Base-by-base conservation (phyloP, 2,329 filamentous ascomycete genomes). In the Fusarium udum region DNA sequence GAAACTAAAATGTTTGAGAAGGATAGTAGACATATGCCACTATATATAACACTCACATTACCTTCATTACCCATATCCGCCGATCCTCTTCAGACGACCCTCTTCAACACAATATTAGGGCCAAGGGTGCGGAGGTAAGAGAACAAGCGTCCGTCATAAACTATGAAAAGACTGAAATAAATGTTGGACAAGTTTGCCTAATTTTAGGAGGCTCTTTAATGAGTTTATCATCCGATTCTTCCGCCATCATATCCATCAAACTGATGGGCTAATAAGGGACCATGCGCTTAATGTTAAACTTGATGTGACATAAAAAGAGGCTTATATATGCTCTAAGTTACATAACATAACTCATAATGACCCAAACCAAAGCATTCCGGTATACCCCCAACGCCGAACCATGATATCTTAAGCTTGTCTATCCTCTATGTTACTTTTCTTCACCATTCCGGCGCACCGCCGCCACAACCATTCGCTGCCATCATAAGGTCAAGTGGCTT, bases 391-490 rank as follows among this genome's bases (percentile, higher is more conserved):
- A 74, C 70, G 70, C 64, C 70, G 57, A 49, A 28, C 49, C 42
- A 36, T 57, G 39, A 66, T 58, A 56, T 45, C 40, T 52, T 26
- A 20, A 31, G 24, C 42, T 26, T 34, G 18, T 66, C 20, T 55
- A 58, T 58, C 32, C 8, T 62, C 26, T 69, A 39, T 52, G n/a
- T 32, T 37, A 40, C 46, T 34, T 22, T 37, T 14, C 40, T 52
- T 65, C 78, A 88, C 86, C 86, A 88, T 24, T 87, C 86, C 36
- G 84, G 83, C 48, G 84, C 84, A 45, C 76, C 78, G 22, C 76
- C 78, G 15, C 85, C 85, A 59, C 86, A 85, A 3, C 84, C 79
- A 48, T 74, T 78, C 6, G 74, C 81, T 11, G 81, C 83, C 22
- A 78, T 79, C 76, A 84, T 77, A 28, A 83, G 72, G 79, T 83